Percentiles rank a stretch among this genome's conserved stretches.
Evolutionary conservation across 768 basidiomycete genomes (phyloP).

Genomic region (Boletus subcaerulescens): DNA sequence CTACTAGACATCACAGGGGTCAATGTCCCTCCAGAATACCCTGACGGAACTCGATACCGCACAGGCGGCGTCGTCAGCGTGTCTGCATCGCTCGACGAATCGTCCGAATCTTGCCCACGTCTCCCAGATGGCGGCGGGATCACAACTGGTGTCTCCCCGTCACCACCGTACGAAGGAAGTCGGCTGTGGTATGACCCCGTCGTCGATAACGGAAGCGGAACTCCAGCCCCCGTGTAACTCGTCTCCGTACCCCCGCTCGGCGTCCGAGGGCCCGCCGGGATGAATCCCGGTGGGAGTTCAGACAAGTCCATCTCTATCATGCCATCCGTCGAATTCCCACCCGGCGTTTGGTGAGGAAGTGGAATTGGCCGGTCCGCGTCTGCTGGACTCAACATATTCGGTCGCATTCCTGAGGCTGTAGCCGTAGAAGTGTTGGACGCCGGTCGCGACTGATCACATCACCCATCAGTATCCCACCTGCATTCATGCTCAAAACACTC

Average conservation of each 20-base stretch:
- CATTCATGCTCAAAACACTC: conserved; percentile 4
- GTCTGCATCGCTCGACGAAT: conserved; percentile 33
- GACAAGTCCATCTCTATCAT: conserved; percentile 27
- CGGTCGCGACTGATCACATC: conserved; percentile 35
- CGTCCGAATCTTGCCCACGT: conserved; percentile 24
- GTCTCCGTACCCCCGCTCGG: conserved; percentile 16
- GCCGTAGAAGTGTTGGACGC: conserved; percentile 35
- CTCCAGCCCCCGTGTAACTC: conserved; percentile 25
- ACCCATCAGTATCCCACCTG: conserved; percentile 3
- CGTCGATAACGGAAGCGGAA: conserved; percentile 32
- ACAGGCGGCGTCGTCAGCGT: conserved; percentile 34
- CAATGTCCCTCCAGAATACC: too few species aligned
- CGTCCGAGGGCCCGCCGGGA: conserved; percentile 27
- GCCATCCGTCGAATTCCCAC: conserved; percentile 1
- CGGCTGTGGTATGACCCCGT: conserved; percentile 23
- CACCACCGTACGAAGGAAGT: conserved; percentile 15
- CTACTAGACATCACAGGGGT: neutral
- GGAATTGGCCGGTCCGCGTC: conserved; percentile 40
- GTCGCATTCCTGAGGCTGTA: conserved; percentile 22
- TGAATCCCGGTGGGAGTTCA: conserved; percentile 37
- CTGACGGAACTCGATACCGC: neutral
- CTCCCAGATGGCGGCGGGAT: conserved; percentile 29
- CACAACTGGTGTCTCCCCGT: conserved; percentile 15
- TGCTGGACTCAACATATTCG: conserved; percentile 37
- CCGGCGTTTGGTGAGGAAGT: conserved; percentile 19